phyloP scores from a whole-genome alignment of 257 asterid genomes.

The Euphrasia confusa region DNA sequence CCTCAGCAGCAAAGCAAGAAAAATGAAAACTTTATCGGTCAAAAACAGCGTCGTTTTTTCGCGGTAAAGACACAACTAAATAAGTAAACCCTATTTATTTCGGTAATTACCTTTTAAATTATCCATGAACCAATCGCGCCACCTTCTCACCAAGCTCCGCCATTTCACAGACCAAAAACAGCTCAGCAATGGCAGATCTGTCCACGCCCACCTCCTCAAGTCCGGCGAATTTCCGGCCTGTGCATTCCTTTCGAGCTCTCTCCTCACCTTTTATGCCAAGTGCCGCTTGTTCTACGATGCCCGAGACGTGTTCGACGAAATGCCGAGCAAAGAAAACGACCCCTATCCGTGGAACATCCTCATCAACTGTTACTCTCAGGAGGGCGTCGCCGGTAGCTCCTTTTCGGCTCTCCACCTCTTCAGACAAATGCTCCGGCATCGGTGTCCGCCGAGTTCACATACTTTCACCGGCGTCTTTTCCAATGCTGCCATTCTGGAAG shows the following conservation, averaged over 20 bases:
- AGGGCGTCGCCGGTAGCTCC: constrained; percentile 36
- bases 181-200: constrained; percentile 39
- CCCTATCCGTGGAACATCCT: constrained; percentile 30
- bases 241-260: constrained; percentile 44
- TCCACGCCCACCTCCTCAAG: constrained; percentile 72
- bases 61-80: too few relatives aligned
- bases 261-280: constrained; percentile 71
- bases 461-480: constrained; percentile 69
- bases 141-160: constrained; percentile 49
- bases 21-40: too few relatives aligned
- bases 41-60: too few relatives aligned
- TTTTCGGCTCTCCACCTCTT: constrained; percentile 47
- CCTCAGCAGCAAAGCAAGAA: too few relatives aligned
- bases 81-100: background rate
- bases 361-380: constrained; percentile 63
- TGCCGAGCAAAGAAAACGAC: constrained; percentile 40
- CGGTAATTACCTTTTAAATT: background rate
- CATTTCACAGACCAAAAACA: constrained; percentile 38
- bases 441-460: constrained; percentile 51
- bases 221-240: constrained; percentile 40
- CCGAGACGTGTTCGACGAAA: constrained; percentile 46
- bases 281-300: constrained; percentile 55
- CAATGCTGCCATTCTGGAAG: constrained; percentile 34
- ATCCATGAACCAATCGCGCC: constrained; percentile 43
- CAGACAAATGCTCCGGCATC: constrained; percentile 40